Base-by-base conservation (phyloP, 768 basidiomycete species). In the Chalciporus sphaerocephalus region DNA sequence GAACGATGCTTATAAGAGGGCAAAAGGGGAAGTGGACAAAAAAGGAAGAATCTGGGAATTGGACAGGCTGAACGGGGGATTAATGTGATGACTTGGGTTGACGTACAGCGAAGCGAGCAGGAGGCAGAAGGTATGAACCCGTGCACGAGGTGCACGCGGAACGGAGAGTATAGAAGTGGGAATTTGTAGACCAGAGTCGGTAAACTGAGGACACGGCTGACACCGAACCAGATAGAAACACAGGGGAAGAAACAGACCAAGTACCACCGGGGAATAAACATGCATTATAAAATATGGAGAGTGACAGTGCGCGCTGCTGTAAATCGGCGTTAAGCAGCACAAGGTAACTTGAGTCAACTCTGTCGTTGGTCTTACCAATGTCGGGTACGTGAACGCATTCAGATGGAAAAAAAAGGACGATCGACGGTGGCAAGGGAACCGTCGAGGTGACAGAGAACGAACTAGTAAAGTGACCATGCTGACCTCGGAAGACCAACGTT, bases 91-190 rank as follows among this genome's bases (percentile, higher is more conserved):
- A 49, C 15, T 22, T 46, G 37, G 42, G 41, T 59, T 68, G 66
- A 65, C 66, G 64, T 68, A 68, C 56, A 68, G 66, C 57, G 64
- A 65, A 65, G 66, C 43, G 47, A 46, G 53, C 36, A 40, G 51
- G 42, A 51, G 53, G 53, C 54, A 54, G 49, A 44, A 44, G 47
- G 35, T 47, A 47, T 46, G 53, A 58, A 51, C 57, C 65, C 51
- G 40, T 38, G 52, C 40, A 56, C 46, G 50, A 52, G 59, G 49
- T 39, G 46, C 49, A 60, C 50, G 53, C 50, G 52, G 51, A 42
- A 54, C 42, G 54, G 49, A 30, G 50, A 37, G 37, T 38, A 56
- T 41, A 34, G 42, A 61, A 55, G 17, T 36, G 53, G 54, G 32
- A 60, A 51, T 28, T 4, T 37, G 33, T 28, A 22, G 40, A 39